Conservation (phyloP, 306 rosid species). For the Astragalus membranaceus region DNA sequence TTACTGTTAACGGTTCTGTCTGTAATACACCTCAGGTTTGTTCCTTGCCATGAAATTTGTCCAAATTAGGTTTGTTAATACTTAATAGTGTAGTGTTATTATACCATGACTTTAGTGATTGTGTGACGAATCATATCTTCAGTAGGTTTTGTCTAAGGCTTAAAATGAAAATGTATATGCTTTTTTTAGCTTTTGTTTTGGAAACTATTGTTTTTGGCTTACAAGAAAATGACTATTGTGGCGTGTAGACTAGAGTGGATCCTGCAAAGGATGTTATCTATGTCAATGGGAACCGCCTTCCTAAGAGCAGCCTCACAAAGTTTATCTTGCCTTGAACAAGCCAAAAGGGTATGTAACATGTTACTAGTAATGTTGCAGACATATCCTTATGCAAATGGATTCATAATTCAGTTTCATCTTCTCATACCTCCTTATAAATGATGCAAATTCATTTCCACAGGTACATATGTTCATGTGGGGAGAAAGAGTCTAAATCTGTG, state of each 20-base stretch:
- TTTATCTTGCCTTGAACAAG: conserved; percentile 90
- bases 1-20: conserved; percentile 78
- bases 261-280: conserved; percentile 80
- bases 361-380: not conserved
- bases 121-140: not conserved
- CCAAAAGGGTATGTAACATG: conserved; percentile 76
- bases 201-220: not conserved
- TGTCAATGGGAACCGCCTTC: conserved; percentile 89
- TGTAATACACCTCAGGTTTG: conserved; percentile 84
- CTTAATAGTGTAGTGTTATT: not conserved
- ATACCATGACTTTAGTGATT: not conserved
- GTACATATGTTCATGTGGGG: conserved; percentile 85
- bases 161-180: not conserved
- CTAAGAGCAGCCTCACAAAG: conserved; percentile 84
- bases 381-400: conserved; percentile 4
- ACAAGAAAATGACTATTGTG: not conserved
- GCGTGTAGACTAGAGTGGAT: conserved; percentile 72
- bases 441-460: conserved; percentile 33
- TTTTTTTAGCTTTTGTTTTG: not conserved
- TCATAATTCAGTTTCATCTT: conserved; percentile 1
- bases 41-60: not conserved
- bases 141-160: not conserved
- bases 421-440: not conserved
- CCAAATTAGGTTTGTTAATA: not conserved
- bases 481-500: conserved; percentile 69